phyloP scores from a whole-genome alignment of 1,139 yeast genomes.

The Kazachstania sp. region DNA sequence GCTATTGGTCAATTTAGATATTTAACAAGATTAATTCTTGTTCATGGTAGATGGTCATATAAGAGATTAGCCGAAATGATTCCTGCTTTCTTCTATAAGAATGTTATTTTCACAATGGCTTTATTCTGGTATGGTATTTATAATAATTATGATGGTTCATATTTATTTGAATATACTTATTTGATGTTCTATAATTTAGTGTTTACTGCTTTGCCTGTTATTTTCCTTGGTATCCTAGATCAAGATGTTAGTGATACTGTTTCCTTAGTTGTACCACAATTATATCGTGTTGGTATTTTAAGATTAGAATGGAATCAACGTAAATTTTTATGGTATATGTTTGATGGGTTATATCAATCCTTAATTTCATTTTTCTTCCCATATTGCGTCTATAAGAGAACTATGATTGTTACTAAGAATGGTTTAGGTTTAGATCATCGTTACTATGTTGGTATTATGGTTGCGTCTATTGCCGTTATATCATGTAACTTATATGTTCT shows the following conservation, averaged over 20 bases:
- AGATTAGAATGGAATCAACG: constrained; percentile 71
- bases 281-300: constrained; percentile 76
- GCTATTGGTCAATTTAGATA: constrained; percentile 93
- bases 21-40: constrained; percentile 65
- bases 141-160: constrained; percentile 82
- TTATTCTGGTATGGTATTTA: constrained; percentile 90
- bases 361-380: constrained; percentile 82
- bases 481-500: constrained; percentile 74
- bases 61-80: constrained; percentile 88
- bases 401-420: constrained; percentile 47
- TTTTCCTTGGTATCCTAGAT: constrained; percentile 81
- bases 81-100: constrained; percentile 87
- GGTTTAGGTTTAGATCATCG: constrained; percentile 76
- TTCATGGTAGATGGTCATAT: constrained; percentile 96
- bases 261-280: constrained; percentile 80
- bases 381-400: constrained; percentile 52
- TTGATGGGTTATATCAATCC: constrained; percentile 86
- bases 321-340: constrained; percentile 78
- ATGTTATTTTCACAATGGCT: constrained; percentile 79
- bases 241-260: constrained; percentile 84
- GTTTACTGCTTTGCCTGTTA: constrained; percentile 88
- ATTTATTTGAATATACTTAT: constrained; percentile 84
- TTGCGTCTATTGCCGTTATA: constrained; percentile 68
- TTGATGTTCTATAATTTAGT: constrained; percentile 91
- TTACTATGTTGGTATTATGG: constrained; percentile 75